Evolutionary conservation across 176 grass and related monocot genomes (phyloP), one percentile per base, ranked within the genome.

Genomic region (Otatea glauca): DNA sequence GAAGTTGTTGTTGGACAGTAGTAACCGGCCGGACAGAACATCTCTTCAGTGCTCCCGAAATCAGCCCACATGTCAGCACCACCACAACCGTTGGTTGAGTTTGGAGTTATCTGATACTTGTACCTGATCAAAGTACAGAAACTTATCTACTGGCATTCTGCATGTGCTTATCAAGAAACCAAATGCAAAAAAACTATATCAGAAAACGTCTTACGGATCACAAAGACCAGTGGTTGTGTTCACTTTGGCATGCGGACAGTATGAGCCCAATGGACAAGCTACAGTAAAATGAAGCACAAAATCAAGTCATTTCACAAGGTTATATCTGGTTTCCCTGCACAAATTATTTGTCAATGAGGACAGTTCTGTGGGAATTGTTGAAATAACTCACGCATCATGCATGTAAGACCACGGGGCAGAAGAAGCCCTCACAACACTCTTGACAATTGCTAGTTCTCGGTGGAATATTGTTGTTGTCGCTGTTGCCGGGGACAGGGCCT

Each of bases 261-360:
- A 98, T 4, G 96, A 88, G 37, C 96, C 96, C 67, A 98, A 74
- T 0, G 96, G 96, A 80, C 96, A 98, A 59, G 96, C 96, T 98
- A 83, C 24, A 87, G 29, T 5, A 14, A 67, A 32, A 55, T 0
- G 63, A 89, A 80, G 77, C 39, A 60, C 12, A 44, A 78, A 72
- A 78, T 59, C 8, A 71, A 17, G 32, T 84, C 43, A 76, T 58
- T 74, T 38, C 48, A 56, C 50, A 83, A 70, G 0, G 10, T 23
- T 10, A 45, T 67, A 41, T 24, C 16, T 0, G 37, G 37, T 72
- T 15, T 71, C 37, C 4, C 24, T 4, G 18, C 59, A 68, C 12
- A 66, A 60, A 16, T 21, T 15, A 41, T 20, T 6, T 37, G 0
- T 55, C 35, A 14, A 35, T 23, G 34, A 48, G 3, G 6, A 65